These are phyloP conservation scores for Megacollybia marginata DNA, from an alignment of 768 basidiomycete species.

Conservation along the genomic window DNA sequence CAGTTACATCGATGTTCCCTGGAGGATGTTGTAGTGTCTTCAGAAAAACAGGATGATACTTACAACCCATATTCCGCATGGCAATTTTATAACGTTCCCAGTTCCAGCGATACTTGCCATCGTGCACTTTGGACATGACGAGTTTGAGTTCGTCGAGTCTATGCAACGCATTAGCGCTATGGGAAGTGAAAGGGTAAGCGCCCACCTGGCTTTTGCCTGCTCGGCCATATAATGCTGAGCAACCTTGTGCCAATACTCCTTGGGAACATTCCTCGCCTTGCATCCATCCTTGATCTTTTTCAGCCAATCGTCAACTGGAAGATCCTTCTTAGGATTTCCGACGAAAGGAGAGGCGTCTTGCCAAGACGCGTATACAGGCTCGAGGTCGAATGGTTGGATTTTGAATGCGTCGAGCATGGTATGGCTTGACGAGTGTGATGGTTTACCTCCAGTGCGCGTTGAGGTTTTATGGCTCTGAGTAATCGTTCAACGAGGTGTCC, in stretches of 20 bases:
- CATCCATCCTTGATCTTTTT: slow-evolving; percentile 68
- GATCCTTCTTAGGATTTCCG: slow-evolving; percentile 57
- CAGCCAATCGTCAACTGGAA: slow-evolving; percentile 67
- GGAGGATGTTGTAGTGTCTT: background rate
- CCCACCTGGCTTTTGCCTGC: slow-evolving; percentile 53
- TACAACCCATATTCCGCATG: slow-evolving; percentile 78
- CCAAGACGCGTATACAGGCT: slow-evolving; percentile 62
- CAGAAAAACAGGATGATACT: slow-evolving; percentile 21
- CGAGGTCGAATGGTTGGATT: slow-evolving; percentile 63
- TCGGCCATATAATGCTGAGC: slow-evolving; percentile 71
- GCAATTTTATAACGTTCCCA: slow-evolving; percentile 81
- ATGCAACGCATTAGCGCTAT: background rate
- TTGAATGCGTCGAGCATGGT: slow-evolving; percentile 70
- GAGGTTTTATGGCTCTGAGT: no score
- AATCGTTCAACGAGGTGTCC: no score
- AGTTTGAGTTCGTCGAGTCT: slow-evolving; percentile 64
- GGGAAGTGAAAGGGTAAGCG: background rate
- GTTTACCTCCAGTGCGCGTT: no score
- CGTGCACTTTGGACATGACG: slow-evolving; percentile 67
- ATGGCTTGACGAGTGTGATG: background rate
- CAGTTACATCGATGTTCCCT: slow-evolving; percentile 64
- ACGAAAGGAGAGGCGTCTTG: slow-evolving; percentile 50
- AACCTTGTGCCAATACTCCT: slow-evolving; percentile 79
- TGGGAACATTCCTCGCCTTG: slow-evolving; percentile 59
- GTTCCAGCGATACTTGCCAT: slow-evolving; percentile 72